Conservation (phyloP, 1,139 yeast genomes). For the Kluyveromyces sp. region DNA sequence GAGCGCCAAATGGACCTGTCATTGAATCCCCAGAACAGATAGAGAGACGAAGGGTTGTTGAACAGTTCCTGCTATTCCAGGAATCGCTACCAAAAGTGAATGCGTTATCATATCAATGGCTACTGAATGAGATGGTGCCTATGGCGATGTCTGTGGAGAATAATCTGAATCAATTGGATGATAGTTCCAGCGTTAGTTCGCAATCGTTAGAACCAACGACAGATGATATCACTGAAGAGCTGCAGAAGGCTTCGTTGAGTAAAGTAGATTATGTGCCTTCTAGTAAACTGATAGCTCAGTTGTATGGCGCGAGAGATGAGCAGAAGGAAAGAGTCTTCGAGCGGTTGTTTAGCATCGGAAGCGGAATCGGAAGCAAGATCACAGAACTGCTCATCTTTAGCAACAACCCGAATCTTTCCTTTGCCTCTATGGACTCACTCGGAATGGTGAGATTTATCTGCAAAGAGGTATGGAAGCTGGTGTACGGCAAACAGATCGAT, state of each 20-base stretch:
- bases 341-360: conserved; percentile 66
- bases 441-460: conserved; percentile 89
- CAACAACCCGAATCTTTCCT: conserved; percentile 38
- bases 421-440: conserved; percentile 52
- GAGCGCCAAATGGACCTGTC: neutral
- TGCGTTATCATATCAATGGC: conserved; percentile 32
- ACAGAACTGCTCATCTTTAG: conserved; percentile 66
- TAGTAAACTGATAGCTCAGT: conserved; percentile 19
- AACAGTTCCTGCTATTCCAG: conserved; percentile 27
- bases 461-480: conserved; percentile 78
- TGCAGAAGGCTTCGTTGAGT: conserved; percentile 11
- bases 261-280: conserved; percentile 17
- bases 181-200: conserved; percentile 3
- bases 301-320: conserved; percentile 18
- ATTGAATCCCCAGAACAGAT: conserved; percentile 11
- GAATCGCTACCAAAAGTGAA: conserved; percentile 30
- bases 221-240: conserved; percentile 36
- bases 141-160: conserved; percentile 40
- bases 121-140: conserved; percentile 72
- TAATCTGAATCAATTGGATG: conserved; percentile 9
- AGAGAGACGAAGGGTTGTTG: conserved; percentile 23
- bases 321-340: conserved; percentile 49
- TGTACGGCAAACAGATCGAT: conserved; percentile 84
- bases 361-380: conserved; percentile 63
- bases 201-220: conserved; percentile 30